Percentiles rank a stretch among this genome's conserved stretches.
Conservation (phyloP, 371 early-diverging fungal genomes). For the Mucor irregularis region DNA sequence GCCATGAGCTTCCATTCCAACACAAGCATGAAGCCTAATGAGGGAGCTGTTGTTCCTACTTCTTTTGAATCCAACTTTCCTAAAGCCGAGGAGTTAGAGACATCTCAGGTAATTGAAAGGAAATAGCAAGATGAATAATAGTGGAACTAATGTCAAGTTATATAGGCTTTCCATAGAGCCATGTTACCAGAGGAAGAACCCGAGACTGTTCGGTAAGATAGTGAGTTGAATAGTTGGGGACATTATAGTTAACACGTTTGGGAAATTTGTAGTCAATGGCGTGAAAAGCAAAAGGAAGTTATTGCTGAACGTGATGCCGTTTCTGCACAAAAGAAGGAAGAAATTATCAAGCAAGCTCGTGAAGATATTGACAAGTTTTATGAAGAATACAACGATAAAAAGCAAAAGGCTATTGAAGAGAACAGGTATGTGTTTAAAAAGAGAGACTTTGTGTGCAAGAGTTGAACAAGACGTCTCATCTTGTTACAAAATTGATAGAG, state of each 20-base stretch:
- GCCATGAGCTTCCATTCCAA: neutral
- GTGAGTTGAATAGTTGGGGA: neutral
- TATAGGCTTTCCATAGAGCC: constrained; percentile 50
- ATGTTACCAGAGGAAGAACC: constrained; percentile 57
- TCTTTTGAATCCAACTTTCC: constrained; percentile 47
- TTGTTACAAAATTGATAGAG: constrained; percentile 31
- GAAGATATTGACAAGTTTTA: constrained; percentile 90
- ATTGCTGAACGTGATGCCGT: constrained; percentile 80
- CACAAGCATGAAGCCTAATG: constrained; percentile 7
- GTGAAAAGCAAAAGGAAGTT: constrained; percentile 68
- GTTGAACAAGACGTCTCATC: neutral
- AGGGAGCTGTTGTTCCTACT: constrained; percentile 19
- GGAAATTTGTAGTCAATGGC: constrained; percentile 69
- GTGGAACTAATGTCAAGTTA: too few relatives aligned
- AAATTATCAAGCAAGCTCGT: constrained; percentile 71
- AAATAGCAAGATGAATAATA: too few relatives aligned
- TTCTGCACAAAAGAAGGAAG: constrained; percentile 68
- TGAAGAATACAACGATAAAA: constrained; percentile 93
- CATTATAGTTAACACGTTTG: neutral
- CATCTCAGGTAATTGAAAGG: constrained; percentile 54
- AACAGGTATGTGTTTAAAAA: constrained; percentile 58
- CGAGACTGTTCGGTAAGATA: constrained; percentile 54
- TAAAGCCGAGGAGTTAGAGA: constrained; percentile 51
- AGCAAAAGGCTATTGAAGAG: constrained; percentile 71
- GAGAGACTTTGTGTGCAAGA: neutral